Evolutionary conservation across 1,284 basidiomycete species (phyloP).

Genomic region (Cronartium quercuum): DNA sequence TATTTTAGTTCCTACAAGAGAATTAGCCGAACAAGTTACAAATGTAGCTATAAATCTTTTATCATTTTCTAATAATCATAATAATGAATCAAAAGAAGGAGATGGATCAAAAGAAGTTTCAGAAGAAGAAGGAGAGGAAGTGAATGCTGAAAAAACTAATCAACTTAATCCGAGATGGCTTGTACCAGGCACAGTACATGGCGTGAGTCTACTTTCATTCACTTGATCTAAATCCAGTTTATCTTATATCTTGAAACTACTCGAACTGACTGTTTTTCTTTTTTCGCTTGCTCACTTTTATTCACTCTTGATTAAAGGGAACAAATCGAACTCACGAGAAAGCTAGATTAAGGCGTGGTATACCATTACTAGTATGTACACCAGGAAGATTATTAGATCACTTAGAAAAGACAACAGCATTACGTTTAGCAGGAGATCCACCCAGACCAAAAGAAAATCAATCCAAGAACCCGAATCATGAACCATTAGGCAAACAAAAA

Average conservation of each 20-base stretch:
- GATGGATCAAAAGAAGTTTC: slow-evolving; percentile 53
- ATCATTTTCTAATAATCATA: slow-evolving; percentile 52
- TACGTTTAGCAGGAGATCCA: slow-evolving; percentile 45
- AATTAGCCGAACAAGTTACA: slow-evolving; percentile 87
- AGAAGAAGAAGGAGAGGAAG: slow-evolving; percentile 54
- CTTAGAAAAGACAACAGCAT: slow-evolving; percentile 63
- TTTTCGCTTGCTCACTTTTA: not conserved
- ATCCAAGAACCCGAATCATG: not conserved
- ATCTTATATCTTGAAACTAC: not conserved
- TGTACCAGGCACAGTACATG: slow-evolving; percentile 75
- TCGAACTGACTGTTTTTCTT: not conserved
- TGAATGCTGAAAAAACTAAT: not conserved
- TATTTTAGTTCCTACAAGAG: slow-evolving; percentile 88
- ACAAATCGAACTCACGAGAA: slow-evolving; percentile 68
- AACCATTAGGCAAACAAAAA: not conserved
- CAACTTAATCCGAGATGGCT: slow-evolving; percentile 64
- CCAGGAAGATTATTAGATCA: slow-evolving; percentile 68
- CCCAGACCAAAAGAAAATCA: slow-evolving; percentile 6
- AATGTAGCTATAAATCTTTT: slow-evolving; percentile 62
- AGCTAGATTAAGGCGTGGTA: slow-evolving; percentile 63
- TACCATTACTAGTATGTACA: slow-evolving; percentile 66
- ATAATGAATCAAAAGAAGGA: slow-evolving; percentile 40
- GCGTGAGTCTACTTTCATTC: slow-evolving; percentile 5
- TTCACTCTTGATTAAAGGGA: slow-evolving; percentile 56
- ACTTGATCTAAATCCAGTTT: not conserved